Evolutionary conservation across 169 alveolate genomes (phyloP).

Genomic region (Amoebophrya sp.): DNA sequence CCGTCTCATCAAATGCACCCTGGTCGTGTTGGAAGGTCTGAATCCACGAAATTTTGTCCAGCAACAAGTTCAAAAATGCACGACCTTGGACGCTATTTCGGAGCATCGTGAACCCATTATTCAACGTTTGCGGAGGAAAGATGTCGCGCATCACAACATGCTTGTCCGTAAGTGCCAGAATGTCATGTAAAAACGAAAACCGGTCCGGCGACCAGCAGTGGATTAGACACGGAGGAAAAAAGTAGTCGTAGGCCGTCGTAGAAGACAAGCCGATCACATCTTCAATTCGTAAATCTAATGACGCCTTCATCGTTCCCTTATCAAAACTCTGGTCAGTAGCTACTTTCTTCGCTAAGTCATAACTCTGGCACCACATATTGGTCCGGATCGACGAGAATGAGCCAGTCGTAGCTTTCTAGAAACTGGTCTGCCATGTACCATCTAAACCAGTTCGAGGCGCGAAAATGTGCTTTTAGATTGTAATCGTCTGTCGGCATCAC

Average conservation of each 20-base stretch:
- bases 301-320: too few species aligned
- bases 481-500: conserved; percentile 20
- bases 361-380: background rate
- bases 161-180: background rate
- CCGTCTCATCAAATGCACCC: conserved; percentile 33
- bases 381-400: conserved; percentile 28
- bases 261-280: too few species aligned
- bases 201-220: conserved; percentile 31
- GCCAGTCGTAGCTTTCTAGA: background rate
- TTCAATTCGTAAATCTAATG: too few species aligned
- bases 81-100: background rate
- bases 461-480: background rate
- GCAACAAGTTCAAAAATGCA: conserved; percentile 26
- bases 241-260: too few species aligned
- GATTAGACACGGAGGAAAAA: too few species aligned
- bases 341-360: too few species aligned
- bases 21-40: conserved; percentile 34
- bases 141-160: conserved; percentile 30
- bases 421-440: conserved; percentile 28
- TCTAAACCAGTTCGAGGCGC: conserved; percentile 23
- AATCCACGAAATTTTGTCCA: conserved; percentile 27
- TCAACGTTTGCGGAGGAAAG: conserved; percentile 27
- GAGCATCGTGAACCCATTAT: conserved; percentile 1
- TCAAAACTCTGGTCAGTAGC: too few species aligned
- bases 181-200: background rate